Evolutionary conservation across 176 grass and related monocot genomes (phyloP).

Genomic region (Avena insularis): DNA sequence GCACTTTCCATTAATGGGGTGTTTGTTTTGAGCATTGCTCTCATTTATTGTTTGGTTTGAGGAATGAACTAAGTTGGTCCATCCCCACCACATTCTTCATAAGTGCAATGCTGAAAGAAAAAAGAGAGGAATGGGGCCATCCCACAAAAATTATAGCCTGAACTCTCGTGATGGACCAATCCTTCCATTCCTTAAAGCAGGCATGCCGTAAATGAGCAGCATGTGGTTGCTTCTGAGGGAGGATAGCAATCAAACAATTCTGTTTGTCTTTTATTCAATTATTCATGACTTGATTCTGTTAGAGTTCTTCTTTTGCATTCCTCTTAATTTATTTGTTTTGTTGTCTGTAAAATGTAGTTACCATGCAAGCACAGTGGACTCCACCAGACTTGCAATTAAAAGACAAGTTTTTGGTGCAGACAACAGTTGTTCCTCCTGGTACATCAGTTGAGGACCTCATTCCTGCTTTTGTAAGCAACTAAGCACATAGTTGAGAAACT

Average conservation of each 20-base stretch:
- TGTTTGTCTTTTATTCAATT: conserved; percentile 17
- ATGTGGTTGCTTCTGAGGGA: conserved; percentile 28
- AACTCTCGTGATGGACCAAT: background rate
- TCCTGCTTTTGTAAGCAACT: conserved; percentile 81
- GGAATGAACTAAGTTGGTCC: conserved; percentile 3
- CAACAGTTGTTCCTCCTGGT: conserved; percentile 82
- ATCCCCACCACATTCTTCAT: background rate
- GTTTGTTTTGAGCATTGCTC: background rate
- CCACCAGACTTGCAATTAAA: conserved; percentile 98
- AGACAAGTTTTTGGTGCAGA: conserved; percentile 98
- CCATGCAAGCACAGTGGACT: conserved; percentile 88
- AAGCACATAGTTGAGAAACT: conserved; percentile 37
- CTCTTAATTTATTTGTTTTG: conserved; percentile 29
- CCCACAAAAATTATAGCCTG: conserved; percentile 7
- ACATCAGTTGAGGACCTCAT: conserved; percentile 77
- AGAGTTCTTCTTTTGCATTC: conserved; percentile 34
- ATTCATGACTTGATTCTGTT: conserved; percentile 14
- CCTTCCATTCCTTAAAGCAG: conserved; percentile 31
- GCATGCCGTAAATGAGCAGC: background rate
- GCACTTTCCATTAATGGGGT: background rate
- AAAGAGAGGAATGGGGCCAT: background rate
- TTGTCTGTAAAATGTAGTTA: conserved; percentile 65
- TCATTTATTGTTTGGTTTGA: conserved; percentile 18
- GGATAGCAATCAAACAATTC: conserved; percentile 21
- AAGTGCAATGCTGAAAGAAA: background rate